phyloP scores from a whole-genome alignment of 331 rosid species.

The Malus hybrid region DNA sequence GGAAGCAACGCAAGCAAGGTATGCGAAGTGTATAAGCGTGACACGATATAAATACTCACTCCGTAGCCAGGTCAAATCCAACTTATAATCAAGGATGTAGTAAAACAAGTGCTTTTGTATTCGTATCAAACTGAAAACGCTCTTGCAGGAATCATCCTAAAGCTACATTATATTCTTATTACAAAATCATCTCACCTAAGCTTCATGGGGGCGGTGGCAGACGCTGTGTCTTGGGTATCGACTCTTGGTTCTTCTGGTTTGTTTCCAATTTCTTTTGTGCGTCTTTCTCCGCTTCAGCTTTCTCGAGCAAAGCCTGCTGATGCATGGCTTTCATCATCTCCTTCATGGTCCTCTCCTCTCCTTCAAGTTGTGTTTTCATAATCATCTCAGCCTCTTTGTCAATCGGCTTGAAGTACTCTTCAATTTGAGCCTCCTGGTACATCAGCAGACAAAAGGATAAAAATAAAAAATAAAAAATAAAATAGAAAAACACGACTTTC shows the following conservation, averaged over 20 bases:
- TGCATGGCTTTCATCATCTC: conserved; percentile 51
- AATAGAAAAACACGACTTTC: background rate
- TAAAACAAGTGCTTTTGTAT: background rate
- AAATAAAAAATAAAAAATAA: background rate
- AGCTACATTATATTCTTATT: background rate
- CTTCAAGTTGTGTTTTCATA: conserved; percentile 46
- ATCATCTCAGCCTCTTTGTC: conserved; percentile 57
- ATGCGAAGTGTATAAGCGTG: background rate
- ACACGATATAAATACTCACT: background rate
- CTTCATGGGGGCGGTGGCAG: conserved; percentile 24
- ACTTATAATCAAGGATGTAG: background rate
- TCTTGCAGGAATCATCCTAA: conserved; percentile 6
- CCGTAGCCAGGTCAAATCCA: background rate
- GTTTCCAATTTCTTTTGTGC: conserved; percentile 18
- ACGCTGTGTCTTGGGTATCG: conserved; percentile 18
- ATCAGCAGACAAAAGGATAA: background rate
- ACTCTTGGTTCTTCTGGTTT: conserved; percentile 19
- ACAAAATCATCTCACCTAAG: conserved; percentile 24
- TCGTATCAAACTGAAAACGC: conserved; percentile 4
- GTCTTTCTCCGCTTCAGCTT: conserved; percentile 28
- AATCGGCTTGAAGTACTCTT: conserved; percentile 80
- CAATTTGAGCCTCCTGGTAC: conserved; percentile 66
- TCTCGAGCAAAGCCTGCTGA: conserved; percentile 46
- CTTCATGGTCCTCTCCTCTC: conserved; percentile 47
- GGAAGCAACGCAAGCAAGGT: background rate